Conservation (phyloP, 208 protist species). For the Jaenimonas drosophilae region DNA sequence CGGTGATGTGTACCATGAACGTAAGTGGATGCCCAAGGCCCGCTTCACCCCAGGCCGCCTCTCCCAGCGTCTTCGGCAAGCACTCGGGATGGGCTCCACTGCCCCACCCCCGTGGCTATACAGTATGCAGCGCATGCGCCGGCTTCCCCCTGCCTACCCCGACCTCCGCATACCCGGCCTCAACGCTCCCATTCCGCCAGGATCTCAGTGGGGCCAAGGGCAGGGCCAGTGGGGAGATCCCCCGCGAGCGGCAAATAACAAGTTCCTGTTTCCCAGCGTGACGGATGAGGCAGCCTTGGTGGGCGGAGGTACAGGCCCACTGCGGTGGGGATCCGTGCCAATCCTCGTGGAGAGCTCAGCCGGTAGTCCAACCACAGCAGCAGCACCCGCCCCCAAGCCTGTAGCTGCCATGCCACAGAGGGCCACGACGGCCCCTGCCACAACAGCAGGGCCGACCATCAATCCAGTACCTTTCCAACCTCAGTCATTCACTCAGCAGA, state of each 20-base stretch:
- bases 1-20: slow-evolving; percentile 97
- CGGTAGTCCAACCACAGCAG: not conserved
- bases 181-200: slow-evolving; percentile 97
- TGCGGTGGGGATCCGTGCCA: slow-evolving; percentile 39
- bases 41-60: slow-evolving; percentile 73
- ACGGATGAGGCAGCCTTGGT: slow-evolving; percentile 60
- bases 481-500: slow-evolving; percentile 39
- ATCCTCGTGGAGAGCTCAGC: slow-evolving; percentile 4
- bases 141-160: slow-evolving; percentile 97
- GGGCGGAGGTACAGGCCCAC: slow-evolving; percentile 3
- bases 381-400: slow-evolving; percentile 6
- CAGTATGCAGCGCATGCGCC: slow-evolving; percentile 98
- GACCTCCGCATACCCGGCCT: slow-evolving; percentile 96
- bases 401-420: slow-evolving; percentile 1
- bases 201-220: slow-evolving; percentile 90
- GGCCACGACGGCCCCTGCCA: slow-evolving; percentile 1
- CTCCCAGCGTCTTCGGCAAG: slow-evolving; percentile 87
- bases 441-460: slow-evolving; percentile 18
- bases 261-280: slow-evolving; percentile 75
- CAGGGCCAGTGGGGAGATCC: slow-evolving; percentile 97
- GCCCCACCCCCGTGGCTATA: slow-evolving; percentile 98
- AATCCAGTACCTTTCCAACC: slow-evolving; percentile 63
- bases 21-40: slow-evolving; percentile 91
- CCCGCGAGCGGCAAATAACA: slow-evolving; percentile 74
- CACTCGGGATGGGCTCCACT: slow-evolving; percentile 94